Evolutionary conservation across 73 alveolate species (phyloP).

Genomic region (Tetrahymena thermophila): DNA sequence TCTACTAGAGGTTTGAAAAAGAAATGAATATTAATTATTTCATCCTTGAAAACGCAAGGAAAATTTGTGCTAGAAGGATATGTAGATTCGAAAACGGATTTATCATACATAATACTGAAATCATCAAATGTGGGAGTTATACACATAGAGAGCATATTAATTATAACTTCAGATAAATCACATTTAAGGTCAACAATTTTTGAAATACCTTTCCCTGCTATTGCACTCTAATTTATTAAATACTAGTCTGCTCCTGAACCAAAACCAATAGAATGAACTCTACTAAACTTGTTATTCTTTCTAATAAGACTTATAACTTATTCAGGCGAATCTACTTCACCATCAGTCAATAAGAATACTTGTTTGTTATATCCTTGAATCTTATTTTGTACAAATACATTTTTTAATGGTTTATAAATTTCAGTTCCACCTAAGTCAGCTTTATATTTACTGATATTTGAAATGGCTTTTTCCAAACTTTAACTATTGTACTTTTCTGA

Average conservation of each 20-base stretch:
- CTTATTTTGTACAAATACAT: neutral
- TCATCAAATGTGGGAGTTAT: conserved; percentile 35
- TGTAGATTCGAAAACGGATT: neutral
- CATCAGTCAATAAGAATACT: conserved; percentile 92
- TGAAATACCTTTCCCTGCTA: conserved; percentile 59
- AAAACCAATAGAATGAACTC: conserved; percentile 55
- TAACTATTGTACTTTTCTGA: conserved; percentile 36
- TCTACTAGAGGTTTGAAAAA: neutral
- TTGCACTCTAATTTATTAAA: conserved; percentile 38
- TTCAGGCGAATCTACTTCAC: conserved; percentile 70
- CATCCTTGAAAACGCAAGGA: neutral
- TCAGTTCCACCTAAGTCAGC: conserved; percentile 90
- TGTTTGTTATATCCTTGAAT: conserved; percentile 47
- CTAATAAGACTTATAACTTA: conserved; percentile 47
- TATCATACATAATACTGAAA: neutral
- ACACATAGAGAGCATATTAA: conserved; percentile 36
- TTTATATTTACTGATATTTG: conserved; percentile 34
- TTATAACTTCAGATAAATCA: conserved; percentile 41
- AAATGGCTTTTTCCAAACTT: conserved; percentile 47
- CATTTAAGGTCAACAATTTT: conserved; percentile 35
- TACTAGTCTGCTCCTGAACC: conserved; percentile 42
- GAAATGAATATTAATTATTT: too few relatives aligned
- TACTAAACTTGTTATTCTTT: conserved; percentile 19
- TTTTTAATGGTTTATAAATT: conserved; percentile 66
- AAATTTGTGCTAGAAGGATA: neutral